Conservation (phyloP, 2,329 filamentous ascomycete species). For the Aspergillus costaricaensis region DNA sequence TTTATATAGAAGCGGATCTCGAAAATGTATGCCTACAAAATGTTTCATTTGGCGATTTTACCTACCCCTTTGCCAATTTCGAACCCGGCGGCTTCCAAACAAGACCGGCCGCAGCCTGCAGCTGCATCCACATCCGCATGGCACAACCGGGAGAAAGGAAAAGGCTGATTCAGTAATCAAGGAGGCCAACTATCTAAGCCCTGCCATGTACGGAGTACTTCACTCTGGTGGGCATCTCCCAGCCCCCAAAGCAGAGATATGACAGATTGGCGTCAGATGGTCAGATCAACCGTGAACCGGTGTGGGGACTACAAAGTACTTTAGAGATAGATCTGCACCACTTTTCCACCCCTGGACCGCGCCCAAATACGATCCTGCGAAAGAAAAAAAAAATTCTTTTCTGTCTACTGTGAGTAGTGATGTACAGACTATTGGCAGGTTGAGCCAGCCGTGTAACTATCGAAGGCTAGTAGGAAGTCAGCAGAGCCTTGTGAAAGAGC, state of each 20-base stretch:
- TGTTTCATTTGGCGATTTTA: neutral
- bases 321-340: conserved; percentile 19
- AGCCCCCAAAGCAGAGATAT: conserved; percentile 1
- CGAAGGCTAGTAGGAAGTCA: neutral
- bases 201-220: neutral
- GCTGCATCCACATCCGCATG: neutral
- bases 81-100: neutral
- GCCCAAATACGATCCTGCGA: neutral
- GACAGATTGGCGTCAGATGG: conserved; percentile 15
- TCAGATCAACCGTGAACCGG: conserved; percentile 21
- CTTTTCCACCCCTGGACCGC: conserved; percentile 9
- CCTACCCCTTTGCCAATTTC: neutral
- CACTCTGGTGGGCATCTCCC: conserved; percentile 1
- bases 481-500: neutral
- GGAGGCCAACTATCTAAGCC: neutral
- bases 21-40: neutral
- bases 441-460: neutral
- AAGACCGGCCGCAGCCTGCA: neutral
- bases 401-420: neutral
- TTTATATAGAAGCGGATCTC: too few species aligned
- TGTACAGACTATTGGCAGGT: neutral
- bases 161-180: neutral
- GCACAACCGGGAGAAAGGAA: neutral
- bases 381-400: conserved; percentile 9
- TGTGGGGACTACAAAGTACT: conserved; percentile 20